Percentiles rank a stretch among this genome's conserved stretches.
phyloP scores from a whole-genome alignment of 1,284 basidiomycete species.

The Inonotus hispidus region DNA sequence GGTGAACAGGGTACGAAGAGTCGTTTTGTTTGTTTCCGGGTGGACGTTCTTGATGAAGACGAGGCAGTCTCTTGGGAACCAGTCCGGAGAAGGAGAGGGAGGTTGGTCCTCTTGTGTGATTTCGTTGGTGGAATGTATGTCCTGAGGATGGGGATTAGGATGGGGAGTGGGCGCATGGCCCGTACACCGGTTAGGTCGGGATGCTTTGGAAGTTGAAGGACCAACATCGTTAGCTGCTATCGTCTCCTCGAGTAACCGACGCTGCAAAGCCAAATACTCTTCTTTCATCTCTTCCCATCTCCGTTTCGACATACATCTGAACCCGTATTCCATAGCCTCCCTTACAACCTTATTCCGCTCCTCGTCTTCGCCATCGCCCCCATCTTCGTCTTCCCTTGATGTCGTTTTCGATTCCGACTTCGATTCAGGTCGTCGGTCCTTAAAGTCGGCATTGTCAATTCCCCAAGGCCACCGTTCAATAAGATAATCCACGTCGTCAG shows the following conservation, averaged over 20 bases:
- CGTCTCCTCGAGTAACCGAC: constrained; percentile 43
- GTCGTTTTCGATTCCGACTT: no score
- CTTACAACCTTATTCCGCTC: constrained; percentile 12
- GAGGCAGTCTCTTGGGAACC: constrained; percentile 59
- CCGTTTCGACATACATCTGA: constrained; percentile 49
- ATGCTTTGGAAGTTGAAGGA: background rate
- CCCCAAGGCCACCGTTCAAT: constrained; percentile 58
- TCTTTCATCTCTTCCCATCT: constrained; percentile 57
- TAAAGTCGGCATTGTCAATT: constrained; percentile 2
- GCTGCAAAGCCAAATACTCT: constrained; percentile 59
- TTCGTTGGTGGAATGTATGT: background rate
- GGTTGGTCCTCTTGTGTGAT: background rate
- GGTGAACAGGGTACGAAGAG: constrained; percentile 54
- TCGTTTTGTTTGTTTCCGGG: constrained; percentile 70
- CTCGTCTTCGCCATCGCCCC: background rate
- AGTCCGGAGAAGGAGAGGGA: background rate
- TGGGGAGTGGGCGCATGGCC: background rate
- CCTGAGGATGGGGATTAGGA: background rate
- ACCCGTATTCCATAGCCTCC: constrained; percentile 51
- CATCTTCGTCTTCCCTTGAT: constrained; percentile 3
- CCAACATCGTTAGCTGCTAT: constrained; percentile 28
- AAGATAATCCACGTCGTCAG: constrained; percentile 38
- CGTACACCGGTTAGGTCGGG: no score
- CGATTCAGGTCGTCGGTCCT: no score
- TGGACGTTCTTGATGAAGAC: constrained; percentile 66